These are phyloP conservation scores for Thymus quinquecostatus DNA, from an alignment of 257 asterid genomes.

Conservation along the genomic window DNA sequence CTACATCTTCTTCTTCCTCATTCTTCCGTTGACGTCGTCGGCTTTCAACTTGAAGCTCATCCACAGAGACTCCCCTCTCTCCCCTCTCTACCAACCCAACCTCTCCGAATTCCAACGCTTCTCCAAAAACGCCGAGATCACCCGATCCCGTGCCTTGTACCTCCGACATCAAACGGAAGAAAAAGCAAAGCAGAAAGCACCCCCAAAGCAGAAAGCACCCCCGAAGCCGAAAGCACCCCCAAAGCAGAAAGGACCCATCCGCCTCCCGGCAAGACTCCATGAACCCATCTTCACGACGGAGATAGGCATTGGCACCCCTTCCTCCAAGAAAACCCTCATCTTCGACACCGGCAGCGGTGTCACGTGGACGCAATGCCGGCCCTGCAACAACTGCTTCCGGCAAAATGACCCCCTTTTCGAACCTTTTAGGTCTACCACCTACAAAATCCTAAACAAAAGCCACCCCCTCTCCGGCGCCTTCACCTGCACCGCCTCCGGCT, in stretches of 20 bases:
- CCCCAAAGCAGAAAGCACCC: too few species aligned
- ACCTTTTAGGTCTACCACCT: conserved; percentile 16
- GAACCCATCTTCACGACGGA: conserved; percentile 36
- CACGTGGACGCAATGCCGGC: conserved; percentile 47
- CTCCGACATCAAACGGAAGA: too few species aligned
- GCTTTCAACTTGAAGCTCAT: conserved; percentile 34
- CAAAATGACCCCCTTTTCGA: conserved; percentile 34
- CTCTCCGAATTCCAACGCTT: conserved; percentile 35
- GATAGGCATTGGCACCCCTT: conserved; percentile 41
- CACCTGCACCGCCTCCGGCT: background rate
- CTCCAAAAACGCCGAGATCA: conserved; percentile 16
- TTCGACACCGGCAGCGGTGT: conserved; percentile 43
- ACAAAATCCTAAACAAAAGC: background rate
- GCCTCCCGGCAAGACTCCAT: conserved; percentile 10
- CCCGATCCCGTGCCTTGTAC: conserved; percentile 28
- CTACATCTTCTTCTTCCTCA: background rate
- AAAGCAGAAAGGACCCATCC: conserved; percentile 1
- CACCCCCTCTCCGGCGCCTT: conserved; percentile 27
- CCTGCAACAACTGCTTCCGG: conserved; percentile 38
- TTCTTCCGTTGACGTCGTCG: conserved; percentile 16
- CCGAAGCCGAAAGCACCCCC: background rate
- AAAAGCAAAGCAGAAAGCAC: too few species aligned
- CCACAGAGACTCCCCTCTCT: conserved; percentile 44
- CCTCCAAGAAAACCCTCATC: conserved; percentile 28
- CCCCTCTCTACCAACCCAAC: conserved; percentile 42